Base-by-base conservation (phyloP, 1,284 basidiomycete species). In the Malassezia yamatoensis region DNA sequence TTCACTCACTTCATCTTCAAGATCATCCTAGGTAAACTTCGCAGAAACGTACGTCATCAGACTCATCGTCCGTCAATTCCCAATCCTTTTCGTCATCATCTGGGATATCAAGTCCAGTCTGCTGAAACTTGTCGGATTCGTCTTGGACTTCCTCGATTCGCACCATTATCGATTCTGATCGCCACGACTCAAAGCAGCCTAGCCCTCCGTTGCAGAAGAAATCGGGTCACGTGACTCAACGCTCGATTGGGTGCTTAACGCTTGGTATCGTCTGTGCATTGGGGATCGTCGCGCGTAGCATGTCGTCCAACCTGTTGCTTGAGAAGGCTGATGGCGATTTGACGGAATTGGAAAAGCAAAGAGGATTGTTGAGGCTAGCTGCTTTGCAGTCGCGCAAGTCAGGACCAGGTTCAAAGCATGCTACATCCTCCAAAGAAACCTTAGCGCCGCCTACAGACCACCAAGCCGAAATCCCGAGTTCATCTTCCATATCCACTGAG, bases 1-100 rank as follows among this genome's bases (percentile, higher is more conserved):
- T 57, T 71, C 68, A 5, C 60, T 56, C 7, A 71, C 68, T 6
- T 44, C 39, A 2, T 67, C 65, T 9, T 63, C 64, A 44, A 65
- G 60, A 38, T 65, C 62, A 35, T 64, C 49, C 44, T 53, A 51
- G 37, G 55, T 57, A 29, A 56, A 48, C 39, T 36, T 29, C 16
- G 11, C 10, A 15, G 13, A 32, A 5, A 57, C 54, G 36, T 39
- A 57, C 54, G 15, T 57, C 54, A 33, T 58, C 55, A 2, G 45
- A 42, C 43, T 58, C 55, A 8, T 41, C 44, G 16, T 52, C 50
- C 15, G 39, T 53, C 2, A 41, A 49, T 35, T 58, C 55, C 48
- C 48, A 49, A n/a, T 50, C 50, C 33, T 52, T 34, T n/a, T 58
- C 55, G 6, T 53, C 55, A 16, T 57, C 50, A 2, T 37, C 39